Base-by-base conservation (phyloP, 2,329 filamentous ascomycete genomes). In the Ophiosphaerella herpotricha region DNA sequence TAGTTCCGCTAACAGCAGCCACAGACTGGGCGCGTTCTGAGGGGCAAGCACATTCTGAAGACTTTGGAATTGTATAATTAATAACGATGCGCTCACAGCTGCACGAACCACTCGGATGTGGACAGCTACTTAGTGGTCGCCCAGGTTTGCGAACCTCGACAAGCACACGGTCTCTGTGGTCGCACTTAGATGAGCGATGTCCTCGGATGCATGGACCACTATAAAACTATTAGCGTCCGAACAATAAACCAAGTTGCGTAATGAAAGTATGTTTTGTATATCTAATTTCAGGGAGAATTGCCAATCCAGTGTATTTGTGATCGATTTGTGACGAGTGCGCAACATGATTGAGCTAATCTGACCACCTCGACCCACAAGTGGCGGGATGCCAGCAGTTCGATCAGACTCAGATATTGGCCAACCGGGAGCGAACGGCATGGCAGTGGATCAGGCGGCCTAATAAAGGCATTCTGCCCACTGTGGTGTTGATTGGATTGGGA, bases 151-250 rank as follows among this genome's bases (percentile, higher is more conserved):
- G 82, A 13, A 90, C 87, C 18, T 85, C 84, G 3, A 89, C 78
- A 79, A 90, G 84, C 31, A 89, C 75, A 50, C 87, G 83, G 61
- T 89, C 86, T 56, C 80, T 79, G 52, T 90, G 87, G 40, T 82
- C 85, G 72, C 87, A 90, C 77, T 88, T 89, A 44, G 87, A 89
- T 26, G 87, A 90, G 62, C 87, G 85, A 72, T 90, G 87, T 48
- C 87, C 87, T 64, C 87, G 85, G 61, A 90, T 90, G 70, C 87
- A 90, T 66, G 87, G 86, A 78, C 84, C 84, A 73, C 87, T 90
- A 61, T 39, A 48, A 23, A 16, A 23, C 23, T 26, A 29, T 48
- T 24, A 48, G 41, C 21, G 18, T 8, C 7, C 26, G 11, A 16
- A 12, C 18, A 11, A 7, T 18, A 38, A 38, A 23, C 16, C 14